Evolutionary conservation across 2,329 filamentous ascomycete genomes (phyloP), one percentile per base, ranked within the genome.

Genomic region (Colletotrichum sp.): DNA sequence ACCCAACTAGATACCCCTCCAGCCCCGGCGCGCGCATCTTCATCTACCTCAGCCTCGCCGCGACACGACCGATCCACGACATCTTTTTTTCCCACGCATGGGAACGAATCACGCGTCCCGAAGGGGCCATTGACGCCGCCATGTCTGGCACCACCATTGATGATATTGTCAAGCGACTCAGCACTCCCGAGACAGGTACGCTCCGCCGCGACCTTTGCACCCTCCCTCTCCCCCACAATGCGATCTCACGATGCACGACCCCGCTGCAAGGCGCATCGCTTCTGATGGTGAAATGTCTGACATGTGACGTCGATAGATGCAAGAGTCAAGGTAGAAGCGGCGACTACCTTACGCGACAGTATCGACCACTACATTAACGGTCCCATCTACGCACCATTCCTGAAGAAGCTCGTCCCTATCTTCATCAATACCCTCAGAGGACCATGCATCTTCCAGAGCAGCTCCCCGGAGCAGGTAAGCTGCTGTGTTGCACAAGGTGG

Each of bases 401-500:
- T 99, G 76, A 92, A 95, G 82, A 95, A 95, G 85, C 90, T 98
- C 81, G 94, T 99, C 87, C 97, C 97, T 52, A 92, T 98, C 39
- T 97, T 99, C 86, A 91, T 97, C 83, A 93, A 91, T 83, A 95
- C 98, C 70, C 88, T 99, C 68, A 93, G 94, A 82, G 95, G 95
- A 71, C 93, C 94, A 81, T 96, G 96, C 52, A 95, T 98, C 78
- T 99, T 99, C 83, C 94, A 96, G 80, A 98, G 95, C 84, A 95
- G 94, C 81, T 98, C 95, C 3, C 90, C 93, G 69, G 97, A 99
- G 83, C 97, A 99, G 90, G 94, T 96, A 85, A 83, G 90, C 21
- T 76, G 15, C 64, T 16, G 13, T 80, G 69, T 69, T 30, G 32
- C 24, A 32, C 59, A 28, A 5, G 55, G n/a, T 18, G 44, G 36